phyloP scores from a whole-genome alignment of 139 green algal genomes.

The Volvox africanus region DNA sequence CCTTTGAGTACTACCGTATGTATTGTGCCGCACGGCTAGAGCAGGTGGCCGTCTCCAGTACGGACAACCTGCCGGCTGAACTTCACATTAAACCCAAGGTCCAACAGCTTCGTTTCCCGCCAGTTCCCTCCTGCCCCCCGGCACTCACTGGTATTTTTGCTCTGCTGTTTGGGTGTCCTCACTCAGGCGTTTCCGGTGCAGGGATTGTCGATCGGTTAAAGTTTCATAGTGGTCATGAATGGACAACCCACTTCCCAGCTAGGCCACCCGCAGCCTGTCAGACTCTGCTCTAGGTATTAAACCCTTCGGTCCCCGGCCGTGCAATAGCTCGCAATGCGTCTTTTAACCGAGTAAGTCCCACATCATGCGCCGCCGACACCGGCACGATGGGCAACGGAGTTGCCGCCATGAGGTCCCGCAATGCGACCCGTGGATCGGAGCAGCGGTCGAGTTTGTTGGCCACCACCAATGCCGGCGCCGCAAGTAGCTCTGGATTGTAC shows the following conservation, averaged over 20 bases:
- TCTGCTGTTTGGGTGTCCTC: background rate
- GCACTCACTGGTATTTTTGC: background rate
- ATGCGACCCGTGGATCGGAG: conserved; percentile 30
- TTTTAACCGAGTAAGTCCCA: conserved; percentile 48
- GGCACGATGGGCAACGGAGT: conserved; percentile 58
- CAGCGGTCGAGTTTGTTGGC: conserved; percentile 79
- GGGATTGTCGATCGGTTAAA: background rate
- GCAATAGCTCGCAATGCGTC: conserved; percentile 20
- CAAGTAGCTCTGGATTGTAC: conserved; percentile 58
- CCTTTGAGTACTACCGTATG: no score
- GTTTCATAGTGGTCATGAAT: background rate
- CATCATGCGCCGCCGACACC: conserved; percentile 45
- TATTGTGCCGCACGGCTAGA: no score
- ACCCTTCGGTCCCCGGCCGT: background rate
- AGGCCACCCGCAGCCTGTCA: background rate
- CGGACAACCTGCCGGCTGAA: no score
- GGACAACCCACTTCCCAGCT: background rate
- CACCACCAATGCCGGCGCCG: conserved; percentile 68
- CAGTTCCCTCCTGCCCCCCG: no score
- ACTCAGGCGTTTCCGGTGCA: background rate
- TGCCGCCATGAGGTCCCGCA: conserved; percentile 38
- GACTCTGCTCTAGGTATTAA: background rate
- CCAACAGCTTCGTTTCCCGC: no score
- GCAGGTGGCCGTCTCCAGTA: no score
- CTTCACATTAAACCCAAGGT: no score